Conservation (phyloP, 306 rosid genomes). For the Rosa persica region DNA sequence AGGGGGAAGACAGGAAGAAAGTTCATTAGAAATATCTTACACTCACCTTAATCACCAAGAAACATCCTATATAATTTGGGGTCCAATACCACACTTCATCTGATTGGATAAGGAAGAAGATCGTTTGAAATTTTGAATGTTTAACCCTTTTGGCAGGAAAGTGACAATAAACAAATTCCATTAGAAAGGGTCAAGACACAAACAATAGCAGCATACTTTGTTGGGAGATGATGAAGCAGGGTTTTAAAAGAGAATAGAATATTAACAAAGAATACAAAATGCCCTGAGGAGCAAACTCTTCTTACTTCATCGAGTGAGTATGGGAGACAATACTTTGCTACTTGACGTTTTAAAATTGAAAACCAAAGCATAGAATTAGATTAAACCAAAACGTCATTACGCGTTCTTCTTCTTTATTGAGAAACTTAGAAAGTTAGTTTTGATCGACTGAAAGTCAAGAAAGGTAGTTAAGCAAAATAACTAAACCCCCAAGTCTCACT, state of each 20-base stretch:
- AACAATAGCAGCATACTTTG: not conserved
- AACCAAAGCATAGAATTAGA: not conserved
- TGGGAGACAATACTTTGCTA: not conserved
- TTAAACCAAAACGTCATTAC: not conserved
- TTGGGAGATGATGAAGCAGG: not conserved
- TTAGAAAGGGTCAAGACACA: not conserved
- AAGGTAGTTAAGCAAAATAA: not conserved
- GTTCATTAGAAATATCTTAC: not conserved
- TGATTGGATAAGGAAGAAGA: not conserved
- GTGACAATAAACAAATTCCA: not conserved
- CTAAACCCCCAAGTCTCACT: no score
- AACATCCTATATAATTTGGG: not conserved
- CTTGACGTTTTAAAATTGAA: not conserved
- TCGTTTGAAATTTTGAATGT: not conserved
- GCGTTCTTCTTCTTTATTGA: not conserved
- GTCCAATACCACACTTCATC: not conserved
- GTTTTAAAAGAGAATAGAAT: not conserved
- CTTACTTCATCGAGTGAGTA: not conserved
- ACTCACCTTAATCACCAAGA: not conserved
- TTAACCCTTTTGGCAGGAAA: not conserved
- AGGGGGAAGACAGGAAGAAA: not conserved
- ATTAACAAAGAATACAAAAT: not conserved
- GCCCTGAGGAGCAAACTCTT: not conserved
- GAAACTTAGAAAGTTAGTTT: not conserved
- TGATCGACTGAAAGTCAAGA: not conserved